Conservation (phyloP, 164 flowering plant species). For the Aristolochia fimbriata region DNA sequence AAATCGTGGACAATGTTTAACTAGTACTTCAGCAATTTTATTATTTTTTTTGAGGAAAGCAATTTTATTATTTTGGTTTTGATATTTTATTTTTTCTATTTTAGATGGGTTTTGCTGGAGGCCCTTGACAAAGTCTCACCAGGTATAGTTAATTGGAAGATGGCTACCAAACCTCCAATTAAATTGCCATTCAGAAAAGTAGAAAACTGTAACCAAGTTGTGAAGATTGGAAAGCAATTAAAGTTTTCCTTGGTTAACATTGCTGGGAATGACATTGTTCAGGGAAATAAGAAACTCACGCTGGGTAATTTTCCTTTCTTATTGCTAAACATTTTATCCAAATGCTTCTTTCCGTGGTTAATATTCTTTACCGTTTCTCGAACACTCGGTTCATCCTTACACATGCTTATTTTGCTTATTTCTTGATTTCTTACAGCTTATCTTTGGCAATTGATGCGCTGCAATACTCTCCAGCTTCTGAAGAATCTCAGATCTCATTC, state of each 20-base stretch:
- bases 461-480: slow-evolving; percentile 78
- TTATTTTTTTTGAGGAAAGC: not conserved
- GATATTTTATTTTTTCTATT: not conserved
- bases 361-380: not conserved
- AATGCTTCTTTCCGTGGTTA: not conserved
- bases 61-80: no score
- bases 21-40: not conserved
- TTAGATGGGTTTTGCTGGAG: slow-evolving; percentile 86
- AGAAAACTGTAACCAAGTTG: slow-evolving; percentile 90
- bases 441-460: slow-evolving; percentile 93
- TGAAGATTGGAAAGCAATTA: slow-evolving; percentile 78
- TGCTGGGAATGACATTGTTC: slow-evolving; percentile 92
- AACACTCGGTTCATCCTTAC: not conserved
- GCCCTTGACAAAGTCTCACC: slow-evolving; percentile 83
- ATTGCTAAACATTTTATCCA: not conserved
- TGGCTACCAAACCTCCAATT: slow-evolving; percentile 80
- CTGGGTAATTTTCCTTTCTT: slow-evolving; percentile 38
- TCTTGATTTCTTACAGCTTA: slow-evolving; percentile 38
- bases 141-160: slow-evolving; percentile 88
- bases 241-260: slow-evolving; percentile 84
- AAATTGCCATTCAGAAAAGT: slow-evolving; percentile 91
- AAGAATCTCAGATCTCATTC: slow-evolving; percentile 78
- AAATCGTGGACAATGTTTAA: no score
- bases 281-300: slow-evolving; percentile 84
- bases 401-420: not conserved